phyloP scores from a whole-genome alignment of 2,329 filamentous ascomycete species.

The Fusarium sp. region DNA sequence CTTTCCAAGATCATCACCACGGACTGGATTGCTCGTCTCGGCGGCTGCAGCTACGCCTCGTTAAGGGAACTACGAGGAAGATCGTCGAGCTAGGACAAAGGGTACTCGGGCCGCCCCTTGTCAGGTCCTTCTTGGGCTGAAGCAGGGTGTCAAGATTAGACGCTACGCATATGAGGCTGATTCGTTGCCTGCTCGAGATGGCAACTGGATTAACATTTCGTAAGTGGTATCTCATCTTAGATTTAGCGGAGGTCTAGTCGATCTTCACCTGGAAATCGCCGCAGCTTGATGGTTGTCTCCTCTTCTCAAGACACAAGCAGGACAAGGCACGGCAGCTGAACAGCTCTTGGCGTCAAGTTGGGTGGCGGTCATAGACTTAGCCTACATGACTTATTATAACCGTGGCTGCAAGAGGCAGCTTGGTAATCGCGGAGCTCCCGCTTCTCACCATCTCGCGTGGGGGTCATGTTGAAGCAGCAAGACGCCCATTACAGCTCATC shows the following conservation, averaged over 20 bases:
- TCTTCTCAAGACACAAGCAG: too few relatives aligned
- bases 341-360: too few relatives aligned
- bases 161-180: slow-evolving; percentile 6
- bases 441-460: not conserved
- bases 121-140: slow-evolving; percentile 6
- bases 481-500: slow-evolving; percentile 11
- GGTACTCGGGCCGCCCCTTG: slow-evolving; percentile 25
- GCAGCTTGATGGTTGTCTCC: slow-evolving; percentile 1
- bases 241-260: slow-evolving; percentile 7
- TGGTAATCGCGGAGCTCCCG: not conserved
- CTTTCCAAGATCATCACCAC: not conserved
- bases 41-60: not conserved
- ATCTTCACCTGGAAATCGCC: slow-evolving; percentile 15
- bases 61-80: not conserved
- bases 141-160: slow-evolving; percentile 7
- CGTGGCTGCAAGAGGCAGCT: not conserved
- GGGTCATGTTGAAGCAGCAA: not conserved
- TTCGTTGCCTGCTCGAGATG: not conserved
- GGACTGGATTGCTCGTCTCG: not conserved
- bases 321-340: too few relatives aligned
- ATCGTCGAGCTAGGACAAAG: not conserved
- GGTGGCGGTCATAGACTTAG: too few relatives aligned
- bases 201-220: not conserved
- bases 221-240: slow-evolving; percentile 2
- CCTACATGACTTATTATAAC: too few relatives aligned